A percentile compares a stretch with the other conserved stretches of the same genome.
Conservation (phyloP, 768 basidiomycete genomes). For the Sarcodon aspratus region DNA sequence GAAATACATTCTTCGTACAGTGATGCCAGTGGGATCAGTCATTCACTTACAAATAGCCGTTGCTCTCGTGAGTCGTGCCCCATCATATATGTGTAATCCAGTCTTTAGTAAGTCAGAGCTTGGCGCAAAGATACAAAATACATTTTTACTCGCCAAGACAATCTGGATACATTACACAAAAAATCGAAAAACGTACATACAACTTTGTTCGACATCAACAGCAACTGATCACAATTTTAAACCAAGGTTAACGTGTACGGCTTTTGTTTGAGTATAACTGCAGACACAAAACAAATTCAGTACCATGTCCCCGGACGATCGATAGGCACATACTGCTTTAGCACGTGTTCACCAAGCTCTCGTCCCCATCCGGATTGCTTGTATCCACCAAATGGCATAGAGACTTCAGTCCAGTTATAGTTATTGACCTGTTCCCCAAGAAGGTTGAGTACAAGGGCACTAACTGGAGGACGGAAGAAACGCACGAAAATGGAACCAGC, state of each 20-base stretch:
- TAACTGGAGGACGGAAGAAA: slow-evolving; percentile 30
- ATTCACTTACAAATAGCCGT: too few relatives aligned
- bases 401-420: slow-evolving; percentile 29
- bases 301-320: background rate
- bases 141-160: too few relatives aligned
- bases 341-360: slow-evolving; percentile 54
- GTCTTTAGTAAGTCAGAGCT: too few relatives aligned
- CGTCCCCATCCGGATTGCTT: slow-evolving; percentile 67
- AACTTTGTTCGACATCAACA: too few relatives aligned
- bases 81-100: too few relatives aligned
- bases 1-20: too few relatives aligned
- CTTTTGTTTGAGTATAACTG: slow-evolving; percentile 49
- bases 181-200: too few relatives aligned
- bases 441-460: slow-evolving; percentile 14
- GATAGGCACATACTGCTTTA: slow-evolving; percentile 14
- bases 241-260: slow-evolving; percentile 49
- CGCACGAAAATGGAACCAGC: slow-evolving; percentile 73
- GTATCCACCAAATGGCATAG: slow-evolving; percentile 60
- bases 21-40: too few relatives aligned
- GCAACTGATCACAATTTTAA: slow-evolving; percentile 6
- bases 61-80: too few relatives aligned
- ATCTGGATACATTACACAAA: too few relatives aligned
- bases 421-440: slow-evolving; percentile 27
- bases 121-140: too few relatives aligned
- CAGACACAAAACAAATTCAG: background rate